phyloP scores from a whole-genome alignment of 2,329 filamentous ascomycete species.

The Alternaria panax region DNA sequence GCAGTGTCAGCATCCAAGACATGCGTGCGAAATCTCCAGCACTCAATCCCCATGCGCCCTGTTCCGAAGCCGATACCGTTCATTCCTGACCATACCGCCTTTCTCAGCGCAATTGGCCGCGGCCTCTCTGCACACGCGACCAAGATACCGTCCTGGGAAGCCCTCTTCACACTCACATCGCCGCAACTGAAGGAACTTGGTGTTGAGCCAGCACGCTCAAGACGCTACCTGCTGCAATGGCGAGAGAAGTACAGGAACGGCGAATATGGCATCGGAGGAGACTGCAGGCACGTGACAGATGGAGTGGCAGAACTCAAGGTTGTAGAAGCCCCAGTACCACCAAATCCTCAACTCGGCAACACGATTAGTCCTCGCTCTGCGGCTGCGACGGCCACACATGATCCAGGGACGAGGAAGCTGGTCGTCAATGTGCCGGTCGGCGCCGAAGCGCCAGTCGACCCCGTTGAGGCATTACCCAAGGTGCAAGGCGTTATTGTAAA shows the following conservation, averaged over 20 bases:
- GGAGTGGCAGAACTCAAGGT: constrained; percentile 66
- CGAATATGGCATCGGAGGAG: constrained; percentile 80
- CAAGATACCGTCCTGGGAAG: constrained; percentile 91
- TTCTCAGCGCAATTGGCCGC: constrained; percentile 90
- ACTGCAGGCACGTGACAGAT: constrained; percentile 73
- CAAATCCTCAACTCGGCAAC: constrained; percentile 38
- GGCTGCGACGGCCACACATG: constrained; percentile 59
- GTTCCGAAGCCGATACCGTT: constrained; percentile 80
- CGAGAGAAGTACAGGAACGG: constrained; percentile 83
- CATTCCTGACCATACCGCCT: constrained; percentile 83
- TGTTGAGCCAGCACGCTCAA: constrained; percentile 81
- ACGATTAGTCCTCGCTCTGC: constrained; percentile 37
- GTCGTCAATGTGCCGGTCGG: constrained; percentile 66
- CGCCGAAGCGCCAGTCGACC: constrained; percentile 42
- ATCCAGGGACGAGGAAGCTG: constrained; percentile 63
- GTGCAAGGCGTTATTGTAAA: constrained; percentile 72
- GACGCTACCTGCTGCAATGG: constrained; percentile 87
- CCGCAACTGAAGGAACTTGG: constrained; percentile 80
- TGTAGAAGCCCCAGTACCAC: constrained; percentile 60
- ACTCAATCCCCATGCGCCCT: constrained; percentile 51
- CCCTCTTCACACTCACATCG: constrained; percentile 83
- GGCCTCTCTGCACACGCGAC: constrained; percentile 79
- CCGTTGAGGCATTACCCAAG: constrained; percentile 60
- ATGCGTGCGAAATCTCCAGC: constrained; percentile 49
- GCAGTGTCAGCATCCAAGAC: constrained; percentile 36